These are phyloP conservation scores for Candida parachauliodes DNA, from an alignment of 805 yeast species.

Conservation along the genomic window DNA sequence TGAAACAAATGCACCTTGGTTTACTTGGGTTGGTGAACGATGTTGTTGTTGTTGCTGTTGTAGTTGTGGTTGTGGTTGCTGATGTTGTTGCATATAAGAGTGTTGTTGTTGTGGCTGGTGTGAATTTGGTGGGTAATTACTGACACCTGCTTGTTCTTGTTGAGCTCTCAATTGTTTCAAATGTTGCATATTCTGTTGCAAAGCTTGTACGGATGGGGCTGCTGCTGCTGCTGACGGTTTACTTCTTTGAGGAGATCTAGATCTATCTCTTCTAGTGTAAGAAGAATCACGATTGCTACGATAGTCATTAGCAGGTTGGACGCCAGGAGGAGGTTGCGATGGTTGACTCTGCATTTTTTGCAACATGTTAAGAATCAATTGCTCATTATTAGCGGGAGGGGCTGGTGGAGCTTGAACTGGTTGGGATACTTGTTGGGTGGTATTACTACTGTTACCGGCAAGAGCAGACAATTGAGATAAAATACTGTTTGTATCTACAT, in stretches of 20 bases:
- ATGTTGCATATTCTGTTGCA: constrained; percentile 11
- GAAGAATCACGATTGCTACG: constrained; percentile 12
- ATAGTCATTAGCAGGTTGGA: constrained; percentile 7
- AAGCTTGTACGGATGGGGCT: constrained; percentile 5
- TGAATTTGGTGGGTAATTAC: constrained; percentile 6
- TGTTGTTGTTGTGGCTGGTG: constrained; percentile 10
- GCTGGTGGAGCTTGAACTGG: constrained; percentile 13
- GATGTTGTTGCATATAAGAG: constrained; percentile 7
- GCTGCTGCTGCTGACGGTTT: constrained; percentile 9
- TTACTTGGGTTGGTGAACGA: constrained; percentile 8
- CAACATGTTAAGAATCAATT: constrained; percentile 47
- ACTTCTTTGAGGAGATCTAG: constrained; percentile 47
- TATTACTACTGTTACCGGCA: constrained; percentile 15
- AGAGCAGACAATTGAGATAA: constrained; percentile 43
- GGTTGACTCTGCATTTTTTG: constrained; percentile 44
- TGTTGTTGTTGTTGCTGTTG: constrained; percentile 6
- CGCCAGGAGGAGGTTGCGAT: constrained; percentile 15
- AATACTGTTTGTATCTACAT: constrained; percentile 32
- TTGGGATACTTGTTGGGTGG: constrained; percentile 13
- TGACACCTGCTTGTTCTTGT: constrained; percentile 9
- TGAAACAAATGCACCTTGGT: constrained; percentile 13
- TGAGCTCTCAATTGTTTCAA: constrained; percentile 14
- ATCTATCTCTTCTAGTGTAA: constrained; percentile 46
- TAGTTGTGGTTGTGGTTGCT: constrained; percentile 1
- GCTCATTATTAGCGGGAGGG: constrained; percentile 23